phyloP scores from a whole-genome alignment of 129 eudicot genomes.

The Saposhnikovia divaricata region DNA sequence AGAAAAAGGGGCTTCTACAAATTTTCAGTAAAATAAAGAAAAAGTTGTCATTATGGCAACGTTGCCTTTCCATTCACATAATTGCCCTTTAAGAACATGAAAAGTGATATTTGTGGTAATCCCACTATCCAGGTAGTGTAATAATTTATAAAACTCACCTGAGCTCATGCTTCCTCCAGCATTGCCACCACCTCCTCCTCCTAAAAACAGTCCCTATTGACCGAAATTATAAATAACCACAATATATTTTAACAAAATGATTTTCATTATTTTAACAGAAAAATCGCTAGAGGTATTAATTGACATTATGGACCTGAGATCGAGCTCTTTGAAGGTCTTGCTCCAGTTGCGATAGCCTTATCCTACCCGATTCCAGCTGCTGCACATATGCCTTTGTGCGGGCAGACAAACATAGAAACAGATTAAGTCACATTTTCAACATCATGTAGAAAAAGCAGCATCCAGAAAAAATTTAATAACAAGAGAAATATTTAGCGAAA shows the following conservation, averaged over 20 bases:
- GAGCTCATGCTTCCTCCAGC: constrained; percentile 68
- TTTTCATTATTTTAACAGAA: not conserved
- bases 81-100: not conserved
- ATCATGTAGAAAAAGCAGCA: not conserved
- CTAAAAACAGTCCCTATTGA: constrained; percentile 70
- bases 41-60: not conserved
- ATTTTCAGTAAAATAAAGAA: not conserved
- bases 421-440: not conserved
- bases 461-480: not conserved
- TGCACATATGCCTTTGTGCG: constrained; percentile 78
- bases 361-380: constrained; percentile 86
- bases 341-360: constrained; percentile 80
- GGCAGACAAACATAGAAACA: not conserved
- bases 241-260: not conserved
- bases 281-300: not conserved
- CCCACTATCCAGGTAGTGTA: not conserved
- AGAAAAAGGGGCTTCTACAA: not conserved
- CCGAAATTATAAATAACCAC: not conserved
- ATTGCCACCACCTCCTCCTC: constrained; percentile 38
- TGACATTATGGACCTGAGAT: constrained; percentile 88
- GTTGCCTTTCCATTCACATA: not conserved
- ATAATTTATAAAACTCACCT: constrained; percentile 35
- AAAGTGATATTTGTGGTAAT: not conserved
- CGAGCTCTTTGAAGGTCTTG: constrained; percentile 88
- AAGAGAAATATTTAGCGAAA: not conserved